Base-by-base conservation (phyloP, 2,329 filamentous ascomycete species). In the Colletotrichum sp. region DNA sequence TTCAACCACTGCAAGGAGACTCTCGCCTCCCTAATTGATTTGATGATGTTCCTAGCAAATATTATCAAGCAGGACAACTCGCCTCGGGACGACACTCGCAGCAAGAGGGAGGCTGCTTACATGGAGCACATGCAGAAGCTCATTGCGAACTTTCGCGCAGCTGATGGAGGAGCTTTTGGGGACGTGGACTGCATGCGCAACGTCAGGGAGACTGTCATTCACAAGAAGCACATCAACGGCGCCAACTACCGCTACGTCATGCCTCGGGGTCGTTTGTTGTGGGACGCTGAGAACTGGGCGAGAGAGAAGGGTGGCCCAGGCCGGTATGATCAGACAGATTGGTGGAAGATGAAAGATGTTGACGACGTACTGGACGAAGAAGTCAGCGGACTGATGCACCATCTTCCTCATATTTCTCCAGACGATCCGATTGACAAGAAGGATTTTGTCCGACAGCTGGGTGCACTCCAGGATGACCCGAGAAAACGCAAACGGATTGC, bases 11-110 rank as follows among this genome's bases (percentile, higher is more conserved):
- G 76, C n/a, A 63, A 62, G 13, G 55, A 68, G 24, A 66, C 71
- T 9, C 12, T 80, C 26, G 75, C 77, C 28, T 77, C 74, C 10
- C 70, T 77, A 7, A 79, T 79, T 59, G 78, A 80, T 69, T 52
- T 74, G 18, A 66, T 79, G 62, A 76, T 79, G 72, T 80, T 76
- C 62, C 71, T 73, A 21, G 62, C 65, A 13, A 30, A 67, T 3
- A 16, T 56, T 58, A 56, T 67, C 14, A 26, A 30, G 5, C 32
- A 63, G 6, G 71, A 66, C 38, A 52, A 34, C 12, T 28, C 43
- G 24, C 18, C 16, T 8, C 43, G 71, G 10, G 30, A 28, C 13
- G 34, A 24, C 16, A 66, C 14, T 21, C 56, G 69, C 28, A 62
- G 32, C 30, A 30, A 55, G 52, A 77, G 76, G 18, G 38, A 68